Evolutionary conservation across 2,329 filamentous ascomycete species (phyloP).

Genomic region (Penicillium sp.): DNA sequence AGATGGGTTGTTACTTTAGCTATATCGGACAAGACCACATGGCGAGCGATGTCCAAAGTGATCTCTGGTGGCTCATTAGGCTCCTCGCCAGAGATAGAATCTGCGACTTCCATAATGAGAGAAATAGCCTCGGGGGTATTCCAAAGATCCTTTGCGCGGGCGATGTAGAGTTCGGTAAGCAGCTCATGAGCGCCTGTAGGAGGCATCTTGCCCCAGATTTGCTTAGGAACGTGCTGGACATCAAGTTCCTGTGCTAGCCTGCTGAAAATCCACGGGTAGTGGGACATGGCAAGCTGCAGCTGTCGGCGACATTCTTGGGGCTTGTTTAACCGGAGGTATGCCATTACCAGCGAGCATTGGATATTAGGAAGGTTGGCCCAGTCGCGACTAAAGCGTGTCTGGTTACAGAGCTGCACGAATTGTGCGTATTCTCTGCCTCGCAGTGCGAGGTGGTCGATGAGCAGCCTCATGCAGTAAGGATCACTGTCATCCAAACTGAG

Average conservation of each 20-base stretch:
- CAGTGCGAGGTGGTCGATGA: conserved; percentile 82
- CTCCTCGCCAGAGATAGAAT: conserved; percentile 48
- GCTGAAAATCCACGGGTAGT: conserved; percentile 80
- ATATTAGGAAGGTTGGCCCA: conserved; percentile 65
- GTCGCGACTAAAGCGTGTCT: conserved; percentile 49
- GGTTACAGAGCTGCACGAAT: conserved; percentile 66
- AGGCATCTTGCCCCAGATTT: conserved; percentile 76
- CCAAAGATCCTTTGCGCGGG: conserved; percentile 79
- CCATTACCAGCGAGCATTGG: conserved; percentile 71
- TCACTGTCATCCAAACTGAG: conserved; percentile 72
- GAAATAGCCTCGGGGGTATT: conserved; percentile 69
- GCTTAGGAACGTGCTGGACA: conserved; percentile 69
- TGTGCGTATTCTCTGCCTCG: conserved; percentile 73
- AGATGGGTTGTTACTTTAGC: conserved; percentile 68
- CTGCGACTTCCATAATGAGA: conserved; percentile 68
- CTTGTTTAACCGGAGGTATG: conserved; percentile 69
- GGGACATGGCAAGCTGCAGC: conserved; percentile 66
- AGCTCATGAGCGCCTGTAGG: conserved; percentile 64
- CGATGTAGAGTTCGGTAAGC: conserved; percentile 71
- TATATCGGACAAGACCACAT: conserved; percentile 74
- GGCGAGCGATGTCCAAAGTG: conserved; percentile 62
- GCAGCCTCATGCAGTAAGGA: conserved; percentile 76
- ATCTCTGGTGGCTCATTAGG: conserved; percentile 47
- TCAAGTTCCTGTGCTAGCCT: conserved; percentile 76
- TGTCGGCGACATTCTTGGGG: conserved; percentile 61